Evolutionary conservation across 1,284 basidiomycete species (phyloP), one percentile per base, ranked within the genome.

Genomic region (Boletus semigastroideus): DNA sequence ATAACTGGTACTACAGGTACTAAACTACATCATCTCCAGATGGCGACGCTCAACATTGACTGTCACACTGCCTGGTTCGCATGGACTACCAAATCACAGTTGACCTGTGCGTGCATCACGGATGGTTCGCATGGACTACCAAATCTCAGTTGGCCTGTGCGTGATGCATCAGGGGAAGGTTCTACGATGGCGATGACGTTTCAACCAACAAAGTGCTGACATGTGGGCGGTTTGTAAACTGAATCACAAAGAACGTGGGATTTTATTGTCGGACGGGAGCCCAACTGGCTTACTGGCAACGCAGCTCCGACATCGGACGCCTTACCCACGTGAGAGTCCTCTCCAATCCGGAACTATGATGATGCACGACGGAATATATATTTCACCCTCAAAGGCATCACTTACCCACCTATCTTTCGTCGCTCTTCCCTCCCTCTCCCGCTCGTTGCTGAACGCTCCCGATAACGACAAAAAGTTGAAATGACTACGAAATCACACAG

Each of bases 401-500:
- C 16, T 12, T 16, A 4, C 11, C n/a, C 31, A 10, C 13, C 19
- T 20, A n/a, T 11, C 12, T 11, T 25, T 22, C 22, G 12, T 12
- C 16, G 37, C 17, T 20, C 33, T 14, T 1, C 4, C 9, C 20
- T n/a, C 13, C n/a, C 11, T 16, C n/a, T n/a, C n/a, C n/a, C n/a
- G n/a, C n/a, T n/a, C n/a, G n/a, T n/a, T n/a, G n/a, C n/a, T n/a
- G n/a, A n/a, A n/a, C 6, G 17, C 8, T 25, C 25, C 7, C 25
- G 25, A 25, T 25, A 25, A 25, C 25, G 25, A n/a, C 19, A 12
- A 14, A 16, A 41, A 3, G 11, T 22, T 10, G 25, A 11, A 34
- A 59, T 63, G 58, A 11, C 48, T 5, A 9, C 46, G 1, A 42
- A 48, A 11, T 22, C 22, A 1, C 19, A 61, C 10, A 36, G 36